Percentiles rank a stretch among this genome's conserved stretches.
These are phyloP conservation scores for Cryptococcus neoformans DNA, from an alignment of 1,284 basidiomycete genomes.

Conservation along the genomic window DNA sequence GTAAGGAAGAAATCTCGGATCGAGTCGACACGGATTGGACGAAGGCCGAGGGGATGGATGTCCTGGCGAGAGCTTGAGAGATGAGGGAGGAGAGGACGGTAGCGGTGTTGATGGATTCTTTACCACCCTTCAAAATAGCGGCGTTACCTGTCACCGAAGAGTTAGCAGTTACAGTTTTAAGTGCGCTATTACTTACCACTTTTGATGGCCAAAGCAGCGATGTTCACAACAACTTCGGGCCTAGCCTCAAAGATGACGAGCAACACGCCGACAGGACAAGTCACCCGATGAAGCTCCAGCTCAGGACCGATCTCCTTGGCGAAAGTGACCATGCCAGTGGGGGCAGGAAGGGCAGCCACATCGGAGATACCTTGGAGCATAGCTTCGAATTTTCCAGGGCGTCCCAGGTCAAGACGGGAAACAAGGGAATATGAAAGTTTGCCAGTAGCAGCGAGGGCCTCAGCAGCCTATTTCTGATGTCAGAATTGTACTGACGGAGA, in stretches of 20 bases:
- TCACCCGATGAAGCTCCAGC: constrained; percentile 87
- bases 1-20: constrained; percentile 82
- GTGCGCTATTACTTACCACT: constrained; percentile 61
- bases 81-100: constrained; percentile 74
- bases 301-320: constrained; percentile 81
- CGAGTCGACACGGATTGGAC: constrained; percentile 92
- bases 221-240: constrained; percentile 98
- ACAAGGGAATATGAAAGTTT: constrained; percentile 78
- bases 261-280: constrained; percentile 95
- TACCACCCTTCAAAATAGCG: constrained; percentile 95
- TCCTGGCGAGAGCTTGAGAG: constrained; percentile 67
- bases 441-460: constrained; percentile 71
- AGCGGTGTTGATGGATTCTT: constrained; percentile 81
- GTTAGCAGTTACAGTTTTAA: not conserved
- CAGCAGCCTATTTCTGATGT: constrained; percentile 60
- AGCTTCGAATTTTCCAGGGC: constrained; percentile 85
- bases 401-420: constrained; percentile 79
- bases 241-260: constrained; percentile 97
- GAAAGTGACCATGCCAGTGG: constrained; percentile 82
- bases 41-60: constrained; percentile 71
- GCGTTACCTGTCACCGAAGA: constrained; percentile 65
- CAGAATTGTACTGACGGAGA: not conserved
- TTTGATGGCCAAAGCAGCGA: constrained; percentile 93
- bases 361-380: constrained; percentile 89
- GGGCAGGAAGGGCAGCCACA: constrained; percentile 80